Evolutionary conservation across 1,284 basidiomycete genomes (phyloP).

Genomic region (Boletus subluridellus): DNA sequence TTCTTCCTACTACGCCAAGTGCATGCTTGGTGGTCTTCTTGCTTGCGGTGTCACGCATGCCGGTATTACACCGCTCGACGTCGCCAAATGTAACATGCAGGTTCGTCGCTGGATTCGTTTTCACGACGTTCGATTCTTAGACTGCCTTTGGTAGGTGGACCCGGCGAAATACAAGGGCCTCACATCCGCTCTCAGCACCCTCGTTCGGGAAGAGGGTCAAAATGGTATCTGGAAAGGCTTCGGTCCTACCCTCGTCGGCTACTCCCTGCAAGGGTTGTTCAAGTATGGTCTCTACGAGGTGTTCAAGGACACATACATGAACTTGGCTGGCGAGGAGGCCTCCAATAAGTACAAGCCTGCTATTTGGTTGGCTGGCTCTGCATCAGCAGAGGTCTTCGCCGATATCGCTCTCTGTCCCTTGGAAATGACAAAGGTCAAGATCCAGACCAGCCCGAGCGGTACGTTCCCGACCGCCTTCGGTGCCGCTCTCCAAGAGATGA

Average conservation of each 20-base stretch:
- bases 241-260: constrained; percentile 88
- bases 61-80: constrained; percentile 89
- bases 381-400: constrained; percentile 92
- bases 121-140: not conserved
- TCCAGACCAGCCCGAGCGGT: constrained; percentile 68
- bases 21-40: constrained; percentile 85
- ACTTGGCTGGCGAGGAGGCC: constrained; percentile 81
- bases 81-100: constrained; percentile 98
- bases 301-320: constrained; percentile 92
- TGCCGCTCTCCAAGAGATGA: constrained; percentile 65
- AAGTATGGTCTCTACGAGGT: constrained; percentile 96
- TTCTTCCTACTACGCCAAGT: constrained; percentile 68
- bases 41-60: constrained; percentile 95
- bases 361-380: constrained; percentile 93
- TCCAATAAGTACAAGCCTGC: constrained; percentile 84
- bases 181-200: constrained; percentile 65
- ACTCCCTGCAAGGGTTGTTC: constrained; percentile 94
- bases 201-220: constrained; percentile 80
- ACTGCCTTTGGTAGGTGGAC: constrained; percentile 46
- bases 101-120: constrained; percentile 42
- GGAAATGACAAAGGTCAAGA: constrained; percentile 83
- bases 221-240: constrained; percentile 92
- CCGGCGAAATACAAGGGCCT: constrained; percentile 76
- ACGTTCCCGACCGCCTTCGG: constrained; percentile 72
- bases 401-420: constrained; percentile 82